Evolutionary conservation across 768 basidiomycete genomes (phyloP), one percentile per base, ranked within the genome.

Genomic region (Termitomyces bulborhizus): DNA sequence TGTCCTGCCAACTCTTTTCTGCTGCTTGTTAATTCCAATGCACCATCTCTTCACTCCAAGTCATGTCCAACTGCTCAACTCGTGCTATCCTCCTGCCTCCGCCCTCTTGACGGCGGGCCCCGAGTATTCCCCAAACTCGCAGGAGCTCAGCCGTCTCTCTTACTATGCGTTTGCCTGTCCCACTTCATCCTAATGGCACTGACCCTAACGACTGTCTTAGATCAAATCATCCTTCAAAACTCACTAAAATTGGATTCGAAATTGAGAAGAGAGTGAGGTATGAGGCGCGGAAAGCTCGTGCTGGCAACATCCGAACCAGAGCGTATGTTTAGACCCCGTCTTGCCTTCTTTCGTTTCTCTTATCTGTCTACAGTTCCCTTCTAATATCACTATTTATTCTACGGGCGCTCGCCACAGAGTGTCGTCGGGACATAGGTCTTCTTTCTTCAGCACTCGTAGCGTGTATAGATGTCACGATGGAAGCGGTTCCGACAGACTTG

Each of bases 81-180:
- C 90, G 36, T 95, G 92, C 69, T 96, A 95, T 67, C 93, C 93
- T 15, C 82, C 90, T 7, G 73, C 84, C 42, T 85, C 91, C 51
- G 76, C 84, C 5, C 78, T 95, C 34, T 73, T 85, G 51, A 83
- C 87, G 16, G 78, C 90, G 21, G 89, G 83, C 36, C 86, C 92
- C 48, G 83, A 86, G 54, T 91, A 84, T 68, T 80, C 79, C 12
- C 90, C 91, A 12, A 93, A 92, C 61, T 77, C 87, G 0, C 91
- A 93, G 68, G 91, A 93, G 63, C 77, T 93, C 15, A 93, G 91
- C 49, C 81, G 86, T 16, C 76, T 93, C 48, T 90, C 89, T 3
- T 93, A 93, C 68, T 92, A 90, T 73, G 90, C 88, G 75, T 82
- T 56, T 51, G 75, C 63, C 37, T 34, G 49, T 39, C 26, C 21